A percentile compares a stretch with the other conserved stretches of the same genome.
phyloP scores from a whole-genome alignment of 768 basidiomycete genomes.

The Hemileccinum rubropunctum region DNA sequence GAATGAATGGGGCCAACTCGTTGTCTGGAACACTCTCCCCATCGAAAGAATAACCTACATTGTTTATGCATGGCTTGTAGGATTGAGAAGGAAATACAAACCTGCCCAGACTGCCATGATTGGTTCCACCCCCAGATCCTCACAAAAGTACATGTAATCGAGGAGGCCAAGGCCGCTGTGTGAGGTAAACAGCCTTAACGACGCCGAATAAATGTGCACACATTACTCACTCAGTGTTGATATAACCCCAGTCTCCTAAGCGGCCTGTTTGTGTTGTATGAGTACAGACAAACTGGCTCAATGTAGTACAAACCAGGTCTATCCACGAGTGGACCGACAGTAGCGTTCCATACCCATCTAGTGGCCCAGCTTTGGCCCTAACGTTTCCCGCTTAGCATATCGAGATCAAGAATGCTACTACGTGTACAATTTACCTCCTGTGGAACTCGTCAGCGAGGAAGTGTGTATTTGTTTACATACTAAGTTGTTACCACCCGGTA shows the following conservation, averaged over 20 bases:
- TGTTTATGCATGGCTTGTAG: background rate
- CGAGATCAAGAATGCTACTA: background rate
- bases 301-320: slow-evolving; percentile 35
- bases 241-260: slow-evolving; percentile 55
- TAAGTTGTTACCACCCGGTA: slow-evolving; percentile 66
- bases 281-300: background rate
- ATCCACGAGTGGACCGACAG: slow-evolving; percentile 49
- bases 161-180: slow-evolving; percentile 52
- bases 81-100: slow-evolving; percentile 8
- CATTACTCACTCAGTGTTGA: slow-evolving; percentile 52
- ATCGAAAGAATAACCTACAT: slow-evolving; percentile 46
- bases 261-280: slow-evolving; percentile 34
- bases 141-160: slow-evolving; percentile 54
- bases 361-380: slow-evolving; percentile 51
- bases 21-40: slow-evolving; percentile 42
- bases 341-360: slow-evolving; percentile 66
- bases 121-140: slow-evolving; percentile 52
- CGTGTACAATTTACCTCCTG: slow-evolving; percentile 36
- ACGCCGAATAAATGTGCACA: background rate
- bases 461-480: slow-evolving; percentile 26
- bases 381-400: background rate
- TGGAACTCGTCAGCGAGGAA: slow-evolving; percentile 10
- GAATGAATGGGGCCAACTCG: slow-evolving; percentile 47
- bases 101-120: slow-evolving; percentile 64
- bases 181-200: background rate